phyloP scores from a whole-genome alignment of 1,139 yeast species.

The Pneumocystis murina region DNA sequence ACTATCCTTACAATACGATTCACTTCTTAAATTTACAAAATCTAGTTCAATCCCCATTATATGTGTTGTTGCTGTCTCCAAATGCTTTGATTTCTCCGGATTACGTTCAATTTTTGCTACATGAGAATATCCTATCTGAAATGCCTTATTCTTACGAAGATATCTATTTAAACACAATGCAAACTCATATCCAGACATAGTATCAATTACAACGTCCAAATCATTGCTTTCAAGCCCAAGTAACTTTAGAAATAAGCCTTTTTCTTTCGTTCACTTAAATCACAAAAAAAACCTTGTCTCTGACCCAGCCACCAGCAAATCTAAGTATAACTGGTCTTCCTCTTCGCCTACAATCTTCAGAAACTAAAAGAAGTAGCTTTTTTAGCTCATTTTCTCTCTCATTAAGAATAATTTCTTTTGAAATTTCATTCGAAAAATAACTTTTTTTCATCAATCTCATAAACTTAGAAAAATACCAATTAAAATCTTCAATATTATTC shows the following conservation, averaged over 20 bases:
- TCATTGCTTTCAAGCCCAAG: constrained; percentile 70
- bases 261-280: too few species aligned
- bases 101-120: constrained; percentile 78
- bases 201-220: constrained; percentile 78
- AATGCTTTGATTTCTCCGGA: constrained; percentile 88
- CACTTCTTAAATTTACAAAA: constrained; percentile 80
- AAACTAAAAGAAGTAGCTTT: neutral
- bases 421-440: neutral
- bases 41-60: constrained; percentile 71
- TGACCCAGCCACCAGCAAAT: constrained; percentile 97
- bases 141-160: constrained; percentile 24
- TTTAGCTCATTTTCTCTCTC: neutral
- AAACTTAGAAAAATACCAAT: too few species aligned
- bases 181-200: constrained; percentile 71
- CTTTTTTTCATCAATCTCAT: neutral
- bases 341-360: neutral
- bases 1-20: constrained; percentile 65
- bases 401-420: neutral
- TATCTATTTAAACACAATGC: constrained; percentile 51
- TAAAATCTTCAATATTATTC: too few species aligned
- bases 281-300: constrained; percentile 45
- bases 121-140: constrained; percentile 27
- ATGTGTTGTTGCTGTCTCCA: constrained; percentile 90
- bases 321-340: constrained; percentile 29
- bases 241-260: constrained; percentile 22